Percentiles rank a stretch among this genome's conserved stretches.
Evolutionary conservation across 2,329 filamentous ascomycete species (phyloP).

Genomic region (Aspergillus fumigatus): DNA sequence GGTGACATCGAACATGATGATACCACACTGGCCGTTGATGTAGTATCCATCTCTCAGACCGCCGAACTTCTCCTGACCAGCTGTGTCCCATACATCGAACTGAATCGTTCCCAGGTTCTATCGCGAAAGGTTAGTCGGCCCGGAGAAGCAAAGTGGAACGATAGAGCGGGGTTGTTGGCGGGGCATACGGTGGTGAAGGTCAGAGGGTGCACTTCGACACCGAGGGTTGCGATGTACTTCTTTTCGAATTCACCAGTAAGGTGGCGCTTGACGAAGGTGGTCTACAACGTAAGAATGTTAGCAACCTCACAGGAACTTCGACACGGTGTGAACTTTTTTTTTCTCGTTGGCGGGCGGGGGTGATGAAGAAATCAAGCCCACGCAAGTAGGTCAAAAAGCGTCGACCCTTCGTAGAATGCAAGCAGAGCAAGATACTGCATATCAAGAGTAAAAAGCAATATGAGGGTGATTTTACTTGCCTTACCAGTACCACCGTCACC

Average conservation of each 20-base stretch:
- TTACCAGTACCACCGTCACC: conserved; percentile 99
- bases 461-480: conserved; percentile 54
- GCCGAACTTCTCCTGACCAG: conserved; percentile 99
- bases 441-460: conserved; percentile 6
- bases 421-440: not conserved
- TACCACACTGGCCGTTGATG: conserved; percentile 99
- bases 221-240: conserved; percentile 99
- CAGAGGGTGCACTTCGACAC: conserved; percentile 98
- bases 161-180: conserved; percentile 30
- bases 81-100: conserved; percentile 99
- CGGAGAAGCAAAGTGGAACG: conserved; percentile 11
- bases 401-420: not conserved
- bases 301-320: conserved; percentile 14
- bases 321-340: conserved; percentile 20
- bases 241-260: conserved; percentile 99
- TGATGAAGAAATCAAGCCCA: conserved; percentile 12
- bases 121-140: conserved; percentile 24
- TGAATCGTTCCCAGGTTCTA: conserved; percentile 92
- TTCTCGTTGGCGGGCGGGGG: conserved; percentile 25
- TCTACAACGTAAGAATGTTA: conserved; percentile 53
- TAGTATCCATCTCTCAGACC: conserved; percentile 99
- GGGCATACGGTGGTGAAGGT: conserved; percentile 90
- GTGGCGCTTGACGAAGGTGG: conserved; percentile 99
- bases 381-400: conserved; percentile 1
- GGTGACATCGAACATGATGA: conserved; percentile 99